Percentiles rank a stretch among this genome's conserved stretches.
These are phyloP conservation scores for Leucosporidium scottii DNA, from an alignment of 768 basidiomycete genomes.

Conservation along the genomic window DNA sequence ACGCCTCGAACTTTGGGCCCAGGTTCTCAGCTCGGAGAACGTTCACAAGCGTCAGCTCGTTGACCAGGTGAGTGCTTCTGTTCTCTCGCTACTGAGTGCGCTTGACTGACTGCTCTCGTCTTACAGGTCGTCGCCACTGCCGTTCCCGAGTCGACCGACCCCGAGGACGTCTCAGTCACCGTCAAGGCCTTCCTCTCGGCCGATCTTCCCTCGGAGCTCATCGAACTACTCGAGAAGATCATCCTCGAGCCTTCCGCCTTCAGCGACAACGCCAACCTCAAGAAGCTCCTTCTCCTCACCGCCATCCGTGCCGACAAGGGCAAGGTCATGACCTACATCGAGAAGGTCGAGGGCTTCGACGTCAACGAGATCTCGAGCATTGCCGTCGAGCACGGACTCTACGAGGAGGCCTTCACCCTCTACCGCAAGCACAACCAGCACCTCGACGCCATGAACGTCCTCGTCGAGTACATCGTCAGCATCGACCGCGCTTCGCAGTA, in stretches of 20 bases:
- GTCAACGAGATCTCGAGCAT: slow-evolving; percentile 90
- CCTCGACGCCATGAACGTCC: slow-evolving; percentile 89
- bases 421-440: slow-evolving; percentile 97
- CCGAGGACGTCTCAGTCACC: slow-evolving; percentile 95
- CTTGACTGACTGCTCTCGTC: not conserved
- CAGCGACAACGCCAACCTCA: slow-evolving; percentile 92
- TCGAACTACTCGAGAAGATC: slow-evolving; percentile 97
- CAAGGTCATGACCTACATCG: slow-evolving; percentile 96
- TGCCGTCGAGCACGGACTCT: slow-evolving; percentile 88
- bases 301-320: slow-evolving; percentile 97
- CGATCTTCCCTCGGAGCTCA: slow-evolving; percentile 91
- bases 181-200: slow-evolving; percentile 98
- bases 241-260: slow-evolving; percentile 95
- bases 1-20: slow-evolving; percentile 89
- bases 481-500: slow-evolving; percentile 94
- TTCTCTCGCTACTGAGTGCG: not conserved
- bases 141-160: slow-evolving; percentile 91
- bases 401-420: slow-evolving; percentile 92
- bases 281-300: slow-evolving; percentile 88
- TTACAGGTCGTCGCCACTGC: slow-evolving; percentile 83
- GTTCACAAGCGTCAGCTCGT: slow-evolving; percentile 86
- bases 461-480: slow-evolving; percentile 96
- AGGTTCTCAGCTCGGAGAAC: slow-evolving; percentile 83
- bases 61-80: slow-evolving; percentile 59
- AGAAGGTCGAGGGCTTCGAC: slow-evolving; percentile 93